phyloP scores from a whole-genome alignment of 2,329 filamentous ascomycete species.

The Exophiala sp. region DNA sequence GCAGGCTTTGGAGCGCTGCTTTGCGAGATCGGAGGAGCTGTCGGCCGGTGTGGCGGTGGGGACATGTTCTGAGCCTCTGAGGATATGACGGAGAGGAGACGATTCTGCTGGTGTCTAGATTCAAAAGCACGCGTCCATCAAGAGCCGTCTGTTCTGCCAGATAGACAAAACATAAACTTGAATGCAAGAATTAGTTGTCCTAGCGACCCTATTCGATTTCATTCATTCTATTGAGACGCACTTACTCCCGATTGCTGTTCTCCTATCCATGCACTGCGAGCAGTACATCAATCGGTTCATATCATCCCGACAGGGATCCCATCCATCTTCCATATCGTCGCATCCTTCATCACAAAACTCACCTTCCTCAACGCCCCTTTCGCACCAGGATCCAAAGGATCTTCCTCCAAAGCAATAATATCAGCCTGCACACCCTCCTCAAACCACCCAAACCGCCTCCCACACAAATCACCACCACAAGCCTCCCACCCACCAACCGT shows the following conservation, averaged over 20 bases:
- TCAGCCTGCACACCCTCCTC: constrained; percentile 48
- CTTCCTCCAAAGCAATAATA: constrained; percentile 46
- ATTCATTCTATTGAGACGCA: no score
- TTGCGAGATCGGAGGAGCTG: not conserved
- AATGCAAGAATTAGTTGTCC: no score
- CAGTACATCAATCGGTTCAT: no score
- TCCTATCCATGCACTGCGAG: no score
- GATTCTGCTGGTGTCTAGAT: no score
- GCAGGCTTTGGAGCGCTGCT: constrained; percentile 4
- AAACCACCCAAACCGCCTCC: constrained; percentile 49
- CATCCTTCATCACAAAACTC: constrained; percentile 56
- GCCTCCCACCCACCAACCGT: constrained; percentile 52
- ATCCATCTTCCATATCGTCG: constrained; percentile 43
- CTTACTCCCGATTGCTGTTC: no score
- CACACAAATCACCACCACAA: constrained; percentile 49
- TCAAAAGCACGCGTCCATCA: no score
- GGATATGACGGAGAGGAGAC: no score
- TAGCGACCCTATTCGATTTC: no score
- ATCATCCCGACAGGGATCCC: constrained; percentile 12
- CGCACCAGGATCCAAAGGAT: constrained; percentile 38
- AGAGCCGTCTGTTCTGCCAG: no score
- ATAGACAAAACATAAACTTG: no score
- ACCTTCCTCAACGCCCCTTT: constrained; percentile 42
- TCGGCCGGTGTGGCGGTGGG: not conserved
- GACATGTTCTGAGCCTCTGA: no score